These are phyloP conservation scores for Lipomyces starkeyi DNA, from an alignment of 805 yeast genomes.

Conservation along the genomic window DNA sequence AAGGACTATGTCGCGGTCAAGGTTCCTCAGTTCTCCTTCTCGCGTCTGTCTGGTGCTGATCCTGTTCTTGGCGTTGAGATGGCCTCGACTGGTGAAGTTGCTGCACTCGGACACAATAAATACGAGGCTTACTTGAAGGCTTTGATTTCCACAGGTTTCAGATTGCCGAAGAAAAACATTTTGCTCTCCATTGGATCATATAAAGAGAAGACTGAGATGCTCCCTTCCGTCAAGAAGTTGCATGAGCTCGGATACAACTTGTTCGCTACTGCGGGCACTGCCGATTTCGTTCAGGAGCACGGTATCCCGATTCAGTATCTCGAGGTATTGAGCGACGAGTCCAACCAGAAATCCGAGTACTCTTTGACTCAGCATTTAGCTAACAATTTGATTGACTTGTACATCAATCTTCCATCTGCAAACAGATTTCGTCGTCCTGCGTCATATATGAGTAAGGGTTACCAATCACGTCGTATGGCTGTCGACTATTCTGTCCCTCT, in stretches of 20 bases:
- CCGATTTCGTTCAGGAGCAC: slow-evolving; percentile 96
- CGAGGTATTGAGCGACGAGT: slow-evolving; percentile 64
- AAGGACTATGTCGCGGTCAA: slow-evolving; percentile 89
- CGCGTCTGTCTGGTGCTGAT: slow-evolving; percentile 96
- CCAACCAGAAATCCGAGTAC: slow-evolving; percentile 82
- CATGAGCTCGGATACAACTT: slow-evolving; percentile 84
- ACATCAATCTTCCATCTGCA: slow-evolving; percentile 94
- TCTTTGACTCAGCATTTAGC: slow-evolving; percentile 96
- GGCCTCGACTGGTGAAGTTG: slow-evolving; percentile 99
- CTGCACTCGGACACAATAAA: slow-evolving; percentile 93
- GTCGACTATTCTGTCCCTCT: slow-evolving; percentile 97
- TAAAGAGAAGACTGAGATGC: slow-evolving; percentile 92
- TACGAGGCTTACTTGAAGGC: slow-evolving; percentile 97
- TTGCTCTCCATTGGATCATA: slow-evolving; percentile 93
- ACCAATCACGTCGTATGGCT: slow-evolving; percentile 99
- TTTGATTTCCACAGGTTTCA: slow-evolving; percentile 92
- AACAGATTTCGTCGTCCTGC: slow-evolving; percentile 99
- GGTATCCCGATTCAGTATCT: slow-evolving; percentile 92
- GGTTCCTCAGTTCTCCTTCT: slow-evolving; percentile 97
- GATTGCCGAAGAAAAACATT: slow-evolving; percentile 92
- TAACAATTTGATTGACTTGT: slow-evolving; percentile 92
- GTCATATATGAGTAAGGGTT: slow-evolving; percentile 95
- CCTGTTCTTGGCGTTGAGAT: slow-evolving; percentile 98
- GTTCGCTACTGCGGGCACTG: slow-evolving; percentile 99
- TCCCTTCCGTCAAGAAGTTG: slow-evolving; percentile 83